Base-by-base conservation (phyloP, 2,329 filamentous ascomycete genomes). In the Fusarium hainanense region DNA sequence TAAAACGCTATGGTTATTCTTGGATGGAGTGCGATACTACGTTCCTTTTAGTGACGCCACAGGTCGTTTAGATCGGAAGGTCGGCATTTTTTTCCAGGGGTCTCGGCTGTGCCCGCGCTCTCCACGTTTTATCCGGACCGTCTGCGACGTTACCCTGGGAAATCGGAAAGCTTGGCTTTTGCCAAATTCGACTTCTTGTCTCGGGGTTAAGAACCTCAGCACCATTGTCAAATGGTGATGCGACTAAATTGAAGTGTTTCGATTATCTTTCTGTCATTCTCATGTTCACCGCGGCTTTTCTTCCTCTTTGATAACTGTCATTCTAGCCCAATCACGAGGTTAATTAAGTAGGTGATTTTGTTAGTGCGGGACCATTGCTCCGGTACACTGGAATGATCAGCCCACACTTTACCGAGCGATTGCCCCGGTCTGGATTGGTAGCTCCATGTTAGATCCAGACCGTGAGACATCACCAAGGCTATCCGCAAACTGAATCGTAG, bases 101-200 rank as follows among this genome's bases (percentile, higher is more conserved):
- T 50, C 61, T 66, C 54, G 63, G 63, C 47, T 50, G 21, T 49
- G 51, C 47, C 61, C 63, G 61, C 42, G 42, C 42, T 27, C 61
- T 27, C 61, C 61, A 40, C 54, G 51, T 65, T 65, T 65, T 64
- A 64, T 21, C 27, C 46, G 34, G 34, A 37, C 25, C 20, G 41
- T 10, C 49, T 63, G 60, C 48, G 28, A 63, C 48, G 48, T 63
- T 63, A 56, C 60, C 54, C 34, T 37, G 32, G 34, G 6, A 18
- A 6, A 32, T 13, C 13, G 34, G 18, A 51, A 51, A 42, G 23
- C 32, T 51, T 51, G n/a, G 32, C 49, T 25, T 18, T 51, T 43
- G 21, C 9, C 20, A 21, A 23, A 43, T 16, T 43, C 0, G 14
- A 23, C 41, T 16, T 23, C 41, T 21, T 7, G 8, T n/a, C 18